Base-by-base conservation (phyloP, 371 early-diverging fungal genomes). In the Syncephalis plumigaleata region DNA sequence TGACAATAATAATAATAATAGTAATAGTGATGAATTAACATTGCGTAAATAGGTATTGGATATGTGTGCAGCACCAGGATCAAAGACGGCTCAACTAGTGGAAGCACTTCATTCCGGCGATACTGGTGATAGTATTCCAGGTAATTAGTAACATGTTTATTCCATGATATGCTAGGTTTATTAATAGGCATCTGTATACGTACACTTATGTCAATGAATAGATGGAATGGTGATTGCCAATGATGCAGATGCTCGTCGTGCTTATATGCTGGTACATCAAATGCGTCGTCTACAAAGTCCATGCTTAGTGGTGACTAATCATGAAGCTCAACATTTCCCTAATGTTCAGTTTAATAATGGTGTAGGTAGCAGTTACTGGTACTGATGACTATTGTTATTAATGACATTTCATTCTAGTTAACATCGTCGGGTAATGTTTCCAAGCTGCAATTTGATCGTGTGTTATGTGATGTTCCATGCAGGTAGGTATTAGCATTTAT, bases 401-500 rank as follows among this genome's bases (percentile, higher is more conserved):
- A 42, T 42, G 21, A 4, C 9, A 2, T 1, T 13, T 20, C 20
- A 20, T 43, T 17, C 13, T 45, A 54, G 54, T 45, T 2, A 17
- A 20, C 17, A 23, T 9, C n/a, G n/a, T n/a, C 16, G 11, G 44
- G 44, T 21, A 27, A 48, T 26, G 8, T 9, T 9, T 45, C 45
- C 27, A 55, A 65, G 0, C 64, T 81, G 50, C 74, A 73, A 57
- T 97, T 98, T 71, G 98, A 98, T 57, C 81, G 95, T 49, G 87
- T 99, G 31, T 70, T 98, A 43, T 85, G 87, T 54, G 99, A 99
- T 73, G 99, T 98, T 0, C 98, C 99, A 1, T 96, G 96, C 77
- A 75, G 63, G 59, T 63, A 42, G 47, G 20, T 39, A 39, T n/a
- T n/a, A n/a, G n/a, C n/a, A n/a, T n/a, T n/a, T n/a, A n/a, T n/a